Percentiles rank a stretch among this genome's conserved stretches.
These are phyloP conservation scores for Cystobasidium onofrii DNA, from an alignment of 768 basidiomycete genomes.

Conservation along the genomic window DNA sequence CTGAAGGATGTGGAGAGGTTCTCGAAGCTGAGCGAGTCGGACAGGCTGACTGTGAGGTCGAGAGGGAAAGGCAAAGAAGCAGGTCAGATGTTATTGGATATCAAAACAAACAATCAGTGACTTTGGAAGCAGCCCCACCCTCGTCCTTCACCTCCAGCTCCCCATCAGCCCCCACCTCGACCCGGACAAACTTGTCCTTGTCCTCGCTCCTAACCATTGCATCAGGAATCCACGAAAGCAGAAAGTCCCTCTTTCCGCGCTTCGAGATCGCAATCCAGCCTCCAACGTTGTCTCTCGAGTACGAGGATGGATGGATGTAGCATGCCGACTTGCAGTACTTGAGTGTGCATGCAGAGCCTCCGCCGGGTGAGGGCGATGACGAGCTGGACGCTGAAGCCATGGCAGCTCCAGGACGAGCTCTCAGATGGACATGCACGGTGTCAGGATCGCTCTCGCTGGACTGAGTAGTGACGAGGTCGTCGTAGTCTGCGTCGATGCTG, in stretches of 20 bases:
- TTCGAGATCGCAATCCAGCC: conserved; percentile 90
- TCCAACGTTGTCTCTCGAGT: conserved; percentile 82
- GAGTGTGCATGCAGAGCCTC: not conserved
- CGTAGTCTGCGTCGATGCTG: not conserved
- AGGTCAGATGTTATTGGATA: too few relatives aligned
- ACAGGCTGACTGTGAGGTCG: not conserved
- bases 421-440: conserved; percentile 8
- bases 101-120: too few relatives aligned
- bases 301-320: conserved; percentile 87
- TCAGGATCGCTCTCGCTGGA: conserved; percentile 27
- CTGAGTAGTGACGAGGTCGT: conserved; percentile 8
- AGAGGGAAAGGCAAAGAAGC: not conserved
- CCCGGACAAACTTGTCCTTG: conserved; percentile 48
- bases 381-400: not conserved
- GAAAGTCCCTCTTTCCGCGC: conserved; percentile 58
- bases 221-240: conserved; percentile 91
- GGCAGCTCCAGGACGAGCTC: not conserved
- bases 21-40: conserved; percentile 11
- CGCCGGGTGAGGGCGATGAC: not conserved
- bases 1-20: not conserved
- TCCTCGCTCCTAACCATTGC: conserved; percentile 72
- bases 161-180: conserved; percentile 77
- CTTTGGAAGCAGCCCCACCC: conserved; percentile 8
- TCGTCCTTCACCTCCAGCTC: conserved; percentile 19
- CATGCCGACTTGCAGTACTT: conserved; percentile 2